These are phyloP conservation scores for Pholiota conissans DNA, from an alignment of 768 basidiomycete genomes.

Conservation along the genomic window DNA sequence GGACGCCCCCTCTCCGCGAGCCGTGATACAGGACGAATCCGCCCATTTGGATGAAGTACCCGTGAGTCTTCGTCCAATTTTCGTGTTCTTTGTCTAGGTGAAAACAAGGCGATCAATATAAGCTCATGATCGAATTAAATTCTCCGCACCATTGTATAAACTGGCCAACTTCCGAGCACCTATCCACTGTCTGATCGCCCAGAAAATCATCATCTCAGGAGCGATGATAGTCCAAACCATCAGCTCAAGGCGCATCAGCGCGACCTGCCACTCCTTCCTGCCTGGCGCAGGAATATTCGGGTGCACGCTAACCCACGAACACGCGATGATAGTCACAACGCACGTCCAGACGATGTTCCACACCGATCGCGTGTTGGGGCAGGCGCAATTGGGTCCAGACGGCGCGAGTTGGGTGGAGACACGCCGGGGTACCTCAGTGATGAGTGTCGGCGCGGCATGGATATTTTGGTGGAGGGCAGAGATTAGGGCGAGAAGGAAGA, in stretches of 20 bases:
- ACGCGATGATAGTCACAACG: conserved; percentile 1
- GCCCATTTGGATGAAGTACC: conserved; percentile 3
- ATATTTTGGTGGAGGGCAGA: too few species aligned
- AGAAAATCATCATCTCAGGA: background rate
- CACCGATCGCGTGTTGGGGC: too few species aligned
- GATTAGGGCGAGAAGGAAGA: too few species aligned
- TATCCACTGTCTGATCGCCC: background rate
- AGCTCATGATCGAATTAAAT: too few species aligned
- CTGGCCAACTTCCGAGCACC: background rate
- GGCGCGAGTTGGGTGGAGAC: too few species aligned
- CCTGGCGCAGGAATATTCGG: background rate
- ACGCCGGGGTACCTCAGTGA: too few species aligned
- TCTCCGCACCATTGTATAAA: too few species aligned
- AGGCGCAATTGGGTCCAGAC: too few species aligned
- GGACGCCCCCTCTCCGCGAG: background rate
- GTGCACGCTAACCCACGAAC: background rate
- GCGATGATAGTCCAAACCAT: conserved; percentile 4
- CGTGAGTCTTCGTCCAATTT: background rate
- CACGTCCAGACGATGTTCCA: background rate
- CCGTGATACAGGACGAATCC: conserved; percentile 1
- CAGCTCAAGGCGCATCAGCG: background rate
- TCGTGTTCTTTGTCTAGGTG: background rate
- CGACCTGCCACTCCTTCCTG: background rate
- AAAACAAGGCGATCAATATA: too few species aligned
- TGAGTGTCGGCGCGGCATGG: too few species aligned